Evolutionary conservation across 331 rosid genomes (phyloP).

Genomic region (Quercus lobata): DNA sequence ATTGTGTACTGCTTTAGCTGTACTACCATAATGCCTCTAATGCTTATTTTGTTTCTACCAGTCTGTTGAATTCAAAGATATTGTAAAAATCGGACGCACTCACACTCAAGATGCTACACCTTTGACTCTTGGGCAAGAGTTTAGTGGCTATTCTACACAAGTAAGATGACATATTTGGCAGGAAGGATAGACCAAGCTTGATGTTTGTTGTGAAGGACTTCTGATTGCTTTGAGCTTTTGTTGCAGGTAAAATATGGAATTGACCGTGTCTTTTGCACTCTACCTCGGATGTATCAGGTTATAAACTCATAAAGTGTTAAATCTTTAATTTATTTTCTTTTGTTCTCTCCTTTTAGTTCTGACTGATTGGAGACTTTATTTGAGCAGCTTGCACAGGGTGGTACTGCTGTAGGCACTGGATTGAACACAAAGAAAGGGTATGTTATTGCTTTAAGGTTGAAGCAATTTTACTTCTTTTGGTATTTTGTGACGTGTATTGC

Average conservation of each 20-base stretch:
- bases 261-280: constrained; percentile 69
- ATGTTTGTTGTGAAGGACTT: constrained; percentile 12
- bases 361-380: constrained; percentile 27
- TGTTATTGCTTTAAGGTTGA: constrained; percentile 24
- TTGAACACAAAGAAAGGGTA: constrained; percentile 98
- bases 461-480: constrained; percentile 9
- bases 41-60: constrained; percentile 22
- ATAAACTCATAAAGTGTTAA: constrained; percentile 1
- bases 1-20: background rate
- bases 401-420: constrained; percentile 99
- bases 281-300: constrained; percentile 94
- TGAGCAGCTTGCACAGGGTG: constrained; percentile 98
- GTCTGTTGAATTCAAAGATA: constrained; percentile 94
- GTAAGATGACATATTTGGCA: constrained; percentile 38
- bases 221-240: constrained; percentile 31
- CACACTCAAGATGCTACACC: constrained; percentile 99
- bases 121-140: constrained; percentile 97
- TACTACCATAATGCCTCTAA: background rate
- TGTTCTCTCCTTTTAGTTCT: constrained; percentile 23
- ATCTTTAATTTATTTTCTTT: constrained; percentile 1
- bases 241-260: constrained; percentile 86
- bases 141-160: constrained; percentile 94
- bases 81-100: constrained; percentile 96
- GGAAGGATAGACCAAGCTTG: background rate
- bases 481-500: constrained; percentile 7